Percentiles rank a stretch among this genome's conserved stretches.
phyloP scores from a whole-genome alignment of 1,139 yeast genomes.

The Schwanniomyces etchellsii region DNA sequence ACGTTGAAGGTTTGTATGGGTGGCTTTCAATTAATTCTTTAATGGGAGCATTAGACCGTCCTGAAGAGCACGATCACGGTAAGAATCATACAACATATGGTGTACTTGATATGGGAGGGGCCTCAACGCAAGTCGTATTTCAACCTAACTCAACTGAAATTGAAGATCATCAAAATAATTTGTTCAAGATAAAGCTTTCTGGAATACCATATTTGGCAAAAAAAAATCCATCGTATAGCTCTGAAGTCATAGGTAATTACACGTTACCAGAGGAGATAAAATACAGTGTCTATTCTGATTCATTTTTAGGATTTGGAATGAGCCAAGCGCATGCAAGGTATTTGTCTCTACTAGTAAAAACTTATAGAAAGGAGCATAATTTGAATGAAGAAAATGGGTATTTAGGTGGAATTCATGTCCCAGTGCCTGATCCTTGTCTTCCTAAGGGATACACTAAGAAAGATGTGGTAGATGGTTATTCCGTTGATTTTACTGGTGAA shows the following conservation, averaged over 20 bases:
- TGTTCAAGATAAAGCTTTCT: conserved; percentile 47
- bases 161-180: conserved; percentile 47
- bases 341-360: conserved; percentile 31
- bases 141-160: conserved; percentile 59
- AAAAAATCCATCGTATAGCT: conserved; percentile 7
- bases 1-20: conserved; percentile 74
- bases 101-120: conserved; percentile 83
- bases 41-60: conserved; percentile 51
- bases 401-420: conserved; percentile 16
- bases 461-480: conserved; percentile 16
- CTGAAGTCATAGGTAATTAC: conserved; percentile 5
- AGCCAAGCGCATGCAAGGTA: conserved; percentile 59
- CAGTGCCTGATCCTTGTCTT: conserved; percentile 55
- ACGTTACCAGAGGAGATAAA: conserved; percentile 17
- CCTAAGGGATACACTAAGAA: conserved; percentile 40
- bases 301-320: conserved; percentile 76
- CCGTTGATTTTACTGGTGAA: conserved; percentile 46
- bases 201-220: conserved; percentile 20
- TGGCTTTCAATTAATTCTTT: conserved; percentile 76
- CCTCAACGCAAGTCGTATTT: conserved; percentile 78
- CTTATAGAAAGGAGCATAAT: conserved; percentile 12
- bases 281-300: conserved; percentile 59
- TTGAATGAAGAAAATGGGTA: conserved; percentile 9
- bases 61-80: conserved; percentile 40
- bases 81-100: conserved; percentile 58